phyloP scores from a whole-genome alignment of 805 yeast genomes.

The Starmerella etchellsii region DNA sequence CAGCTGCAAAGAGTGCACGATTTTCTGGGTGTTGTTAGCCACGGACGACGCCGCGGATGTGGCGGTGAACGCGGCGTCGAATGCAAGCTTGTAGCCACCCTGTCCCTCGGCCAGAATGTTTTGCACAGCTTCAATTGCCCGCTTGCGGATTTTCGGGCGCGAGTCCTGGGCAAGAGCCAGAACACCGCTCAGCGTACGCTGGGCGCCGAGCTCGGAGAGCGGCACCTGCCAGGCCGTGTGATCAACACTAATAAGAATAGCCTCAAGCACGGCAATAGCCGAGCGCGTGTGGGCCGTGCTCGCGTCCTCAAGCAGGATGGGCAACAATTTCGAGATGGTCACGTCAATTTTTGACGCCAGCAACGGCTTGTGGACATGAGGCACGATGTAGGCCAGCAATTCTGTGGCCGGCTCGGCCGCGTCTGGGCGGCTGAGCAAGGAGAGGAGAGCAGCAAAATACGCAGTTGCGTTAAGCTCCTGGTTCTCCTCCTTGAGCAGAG shows the following conservation, averaged over 20 bases:
- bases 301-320: slow-evolving; percentile 56
- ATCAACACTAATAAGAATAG: slow-evolving; percentile 69
- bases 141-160: slow-evolving; percentile 88
- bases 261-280: slow-evolving; percentile 73
- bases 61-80: slow-evolving; percentile 59
- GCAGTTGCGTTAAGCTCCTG: slow-evolving; percentile 48
- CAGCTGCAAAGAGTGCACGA: slow-evolving; percentile 68
- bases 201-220: slow-evolving; percentile 20
- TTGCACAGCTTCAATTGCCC: slow-evolving; percentile 82
- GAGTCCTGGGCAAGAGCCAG: slow-evolving; percentile 64
- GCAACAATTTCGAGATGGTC: slow-evolving; percentile 67
- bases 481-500: slow-evolving; percentile 55
- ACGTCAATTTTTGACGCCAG: slow-evolving; percentile 64
- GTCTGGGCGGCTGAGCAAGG: slow-evolving; percentile 65
- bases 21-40: slow-evolving; percentile 26
- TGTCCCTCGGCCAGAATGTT: slow-evolving; percentile 49
- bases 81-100: slow-evolving; percentile 69
- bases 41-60: slow-evolving; percentile 40
- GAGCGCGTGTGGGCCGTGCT: slow-evolving; percentile 76
- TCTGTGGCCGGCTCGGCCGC: slow-evolving; percentile 70
- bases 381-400: slow-evolving; percentile 66
- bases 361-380: slow-evolving; percentile 55
- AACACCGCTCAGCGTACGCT: slow-evolving; percentile 21
- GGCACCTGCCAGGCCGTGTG: slow-evolving; percentile 51
- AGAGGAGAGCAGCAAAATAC: slow-evolving; percentile 71